Conservation (phyloP, 495 filamentous ascomycete genomes). For the Aspergillus leporis region DNA sequence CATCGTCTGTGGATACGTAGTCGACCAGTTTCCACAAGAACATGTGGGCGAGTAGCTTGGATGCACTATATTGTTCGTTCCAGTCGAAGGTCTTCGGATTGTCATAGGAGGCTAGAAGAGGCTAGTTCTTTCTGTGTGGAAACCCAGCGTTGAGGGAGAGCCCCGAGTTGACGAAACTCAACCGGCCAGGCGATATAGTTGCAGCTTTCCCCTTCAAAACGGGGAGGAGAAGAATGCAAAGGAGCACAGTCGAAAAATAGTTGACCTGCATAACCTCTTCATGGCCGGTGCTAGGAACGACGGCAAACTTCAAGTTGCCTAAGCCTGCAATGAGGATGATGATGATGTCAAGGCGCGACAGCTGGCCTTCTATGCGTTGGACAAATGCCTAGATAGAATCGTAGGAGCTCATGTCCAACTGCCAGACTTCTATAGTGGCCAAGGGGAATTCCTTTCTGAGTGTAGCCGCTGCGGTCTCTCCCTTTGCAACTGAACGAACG, state of each 20-base stretch:
- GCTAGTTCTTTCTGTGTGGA: constrained; percentile 21
- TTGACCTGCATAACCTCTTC: constrained; percentile 31
- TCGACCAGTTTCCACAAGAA: constrained; percentile 45
- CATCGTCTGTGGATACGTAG: constrained; percentile 41
- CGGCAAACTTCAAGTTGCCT: constrained; percentile 28
- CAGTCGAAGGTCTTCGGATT: constrained; percentile 35
- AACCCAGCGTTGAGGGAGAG: constrained; percentile 36
- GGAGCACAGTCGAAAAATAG: constrained; percentile 48
- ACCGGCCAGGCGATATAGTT: constrained; percentile 28
- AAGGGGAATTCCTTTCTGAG: constrained; percentile 29
- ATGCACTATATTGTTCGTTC: constrained; percentile 36
- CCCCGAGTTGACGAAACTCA: constrained; percentile 44
- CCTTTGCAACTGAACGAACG: constrained; percentile 45
- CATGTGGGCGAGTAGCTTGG: constrained; percentile 44
- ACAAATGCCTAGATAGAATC: constrained; percentile 45
- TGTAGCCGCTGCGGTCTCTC: constrained; percentile 35
- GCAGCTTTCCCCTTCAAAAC: constrained; percentile 31
- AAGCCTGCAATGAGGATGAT: constrained; percentile 56
- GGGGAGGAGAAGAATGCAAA: constrained; percentile 48
- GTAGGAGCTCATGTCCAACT: constrained; percentile 50
- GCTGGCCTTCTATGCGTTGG: constrained; percentile 21
- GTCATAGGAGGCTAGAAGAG: constrained; percentile 48
- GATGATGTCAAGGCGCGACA: constrained; percentile 47
- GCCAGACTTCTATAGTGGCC: constrained; percentile 47
- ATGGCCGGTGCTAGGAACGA: constrained; percentile 42